phyloP scores from a whole-genome alignment of 2,329 filamentous ascomycete species.

The Leptographium wingfieldii region DNA sequence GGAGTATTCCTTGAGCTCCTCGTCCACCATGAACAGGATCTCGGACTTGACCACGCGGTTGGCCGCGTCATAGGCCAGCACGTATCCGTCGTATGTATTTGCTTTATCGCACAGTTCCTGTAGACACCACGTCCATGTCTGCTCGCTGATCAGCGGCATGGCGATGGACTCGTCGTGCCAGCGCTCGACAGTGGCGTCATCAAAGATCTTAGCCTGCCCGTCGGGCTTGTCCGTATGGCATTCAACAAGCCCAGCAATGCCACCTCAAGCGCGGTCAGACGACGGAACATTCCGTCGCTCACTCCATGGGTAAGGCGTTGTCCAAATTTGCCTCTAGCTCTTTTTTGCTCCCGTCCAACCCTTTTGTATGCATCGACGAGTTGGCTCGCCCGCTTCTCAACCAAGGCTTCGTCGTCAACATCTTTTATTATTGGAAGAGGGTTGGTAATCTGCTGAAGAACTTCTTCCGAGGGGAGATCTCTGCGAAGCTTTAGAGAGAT shows the following conservation, averaged over 20 bases:
- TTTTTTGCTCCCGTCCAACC: background rate
- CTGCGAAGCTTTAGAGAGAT: background rate
- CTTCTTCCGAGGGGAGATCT: background rate
- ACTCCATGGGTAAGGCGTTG: background rate
- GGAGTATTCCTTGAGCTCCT: background rate
- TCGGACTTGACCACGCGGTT: slow-evolving; percentile 34
- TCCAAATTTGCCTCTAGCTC: background rate
- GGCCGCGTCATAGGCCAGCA: slow-evolving; percentile 28
- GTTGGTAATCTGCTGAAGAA: background rate
- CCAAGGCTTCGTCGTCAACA: background rate
- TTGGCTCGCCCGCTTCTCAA: background rate
- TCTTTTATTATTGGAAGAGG: background rate
- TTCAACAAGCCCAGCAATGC: slow-evolving; percentile 23
- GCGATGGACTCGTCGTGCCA: slow-evolving; percentile 19
- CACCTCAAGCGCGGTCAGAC: slow-evolving; percentile 17
- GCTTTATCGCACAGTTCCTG: slow-evolving; percentile 39
- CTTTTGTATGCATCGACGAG: background rate
- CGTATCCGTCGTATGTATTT: slow-evolving; percentile 25
- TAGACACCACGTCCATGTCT: slow-evolving; percentile 18
- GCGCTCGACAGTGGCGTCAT: slow-evolving; percentile 18
- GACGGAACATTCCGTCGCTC: background rate
- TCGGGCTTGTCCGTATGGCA: slow-evolving; percentile 22
- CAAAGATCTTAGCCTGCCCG: slow-evolving; percentile 22
- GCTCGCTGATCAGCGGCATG: background rate
- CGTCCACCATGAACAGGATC: background rate